phyloP scores from a whole-genome alignment of 495 filamentous ascomycete species.

The Pseudoneurospora amorphoporcata region DNA sequence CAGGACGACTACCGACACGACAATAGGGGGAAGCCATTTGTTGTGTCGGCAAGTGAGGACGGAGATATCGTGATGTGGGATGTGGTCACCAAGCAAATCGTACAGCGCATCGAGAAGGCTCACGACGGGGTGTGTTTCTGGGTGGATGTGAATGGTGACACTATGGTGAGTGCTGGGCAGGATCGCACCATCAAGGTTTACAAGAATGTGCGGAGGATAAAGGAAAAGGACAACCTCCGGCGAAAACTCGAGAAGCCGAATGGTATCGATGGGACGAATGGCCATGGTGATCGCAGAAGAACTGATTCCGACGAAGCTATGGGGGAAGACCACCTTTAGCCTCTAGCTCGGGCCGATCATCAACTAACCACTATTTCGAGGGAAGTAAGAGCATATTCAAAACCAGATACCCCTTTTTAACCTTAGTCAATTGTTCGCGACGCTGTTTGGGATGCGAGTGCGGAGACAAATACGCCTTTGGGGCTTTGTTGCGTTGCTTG shows the following conservation, averaged over 20 bases:
- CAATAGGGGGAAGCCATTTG: constrained; percentile 36
- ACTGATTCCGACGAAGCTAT: constrained; percentile 1
- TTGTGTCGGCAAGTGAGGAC: constrained; percentile 79
- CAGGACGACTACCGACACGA: constrained; percentile 2
- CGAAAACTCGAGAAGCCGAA: background rate
- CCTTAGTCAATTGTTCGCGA: background rate
- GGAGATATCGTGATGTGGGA: constrained; percentile 84
- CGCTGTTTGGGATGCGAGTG: background rate
- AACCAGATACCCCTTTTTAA: background rate
- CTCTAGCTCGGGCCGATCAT: constrained; percentile 8
- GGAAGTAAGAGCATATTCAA: background rate
- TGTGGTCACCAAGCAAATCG: constrained; percentile 67
- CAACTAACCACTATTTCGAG: background rate
- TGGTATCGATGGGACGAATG: constrained; percentile 3
- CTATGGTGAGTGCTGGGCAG: constrained; percentile 38
- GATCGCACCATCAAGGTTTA: constrained; percentile 33
- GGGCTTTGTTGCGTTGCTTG: background rate
- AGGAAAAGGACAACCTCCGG: background rate
- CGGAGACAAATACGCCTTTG: background rate
- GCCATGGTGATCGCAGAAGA: background rate
- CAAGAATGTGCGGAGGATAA: constrained; percentile 13
- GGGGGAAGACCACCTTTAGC: constrained; percentile 19
- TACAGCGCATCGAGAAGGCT: constrained; percentile 56
- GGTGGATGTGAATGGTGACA: constrained; percentile 49
- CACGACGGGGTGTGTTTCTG: constrained; percentile 79